Conservation (phyloP, 208 protist genomes). For the Crithidia fasciculata region DNA sequence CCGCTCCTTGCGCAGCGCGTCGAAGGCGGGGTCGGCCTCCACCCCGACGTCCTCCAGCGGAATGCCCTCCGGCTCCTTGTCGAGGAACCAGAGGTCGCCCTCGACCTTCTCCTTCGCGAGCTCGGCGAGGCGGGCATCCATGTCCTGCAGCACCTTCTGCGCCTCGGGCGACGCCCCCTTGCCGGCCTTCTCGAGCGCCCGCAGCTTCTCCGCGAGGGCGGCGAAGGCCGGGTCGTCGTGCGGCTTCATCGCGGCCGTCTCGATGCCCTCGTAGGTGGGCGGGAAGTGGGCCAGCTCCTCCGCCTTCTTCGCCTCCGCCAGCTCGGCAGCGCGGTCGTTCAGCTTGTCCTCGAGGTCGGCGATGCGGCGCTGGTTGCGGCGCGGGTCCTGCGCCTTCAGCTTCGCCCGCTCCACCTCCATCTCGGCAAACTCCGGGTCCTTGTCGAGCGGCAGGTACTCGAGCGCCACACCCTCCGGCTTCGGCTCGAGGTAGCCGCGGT, state of each 20-base stretch:
- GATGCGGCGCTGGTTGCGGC: constrained; percentile 68
- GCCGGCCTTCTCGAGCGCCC: constrained; percentile 44
- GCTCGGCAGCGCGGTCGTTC: constrained; percentile 62
- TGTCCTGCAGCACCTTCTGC: constrained; percentile 44
- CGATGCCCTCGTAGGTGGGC: constrained; percentile 58
- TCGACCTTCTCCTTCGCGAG: constrained; percentile 68
- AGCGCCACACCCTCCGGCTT: constrained; percentile 68
- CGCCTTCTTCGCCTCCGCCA: constrained; percentile 66
- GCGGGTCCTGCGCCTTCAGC: constrained; percentile 69
- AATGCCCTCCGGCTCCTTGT: constrained; percentile 73
- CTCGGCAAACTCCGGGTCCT: constrained; percentile 61
- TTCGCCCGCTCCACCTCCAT: constrained; percentile 77
- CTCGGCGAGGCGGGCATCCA: constrained; percentile 51
- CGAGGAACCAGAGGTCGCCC: constrained; percentile 72
- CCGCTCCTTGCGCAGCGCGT: constrained; percentile 51
- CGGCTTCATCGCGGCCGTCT: constrained; percentile 53
- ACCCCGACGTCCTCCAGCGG: constrained; percentile 66
- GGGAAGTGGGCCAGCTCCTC: constrained; percentile 63
- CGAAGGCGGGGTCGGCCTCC: constrained; percentile 47
- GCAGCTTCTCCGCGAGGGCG: constrained; percentile 58
- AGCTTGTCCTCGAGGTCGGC: constrained; percentile 65
- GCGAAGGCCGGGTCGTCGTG: constrained; percentile 69
- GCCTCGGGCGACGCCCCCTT: constrained; percentile 32
- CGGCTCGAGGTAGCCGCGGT: constrained; percentile 76
- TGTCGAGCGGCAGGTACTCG: constrained; percentile 64